Percentiles rank a stretch among this genome's conserved stretches.
Evolutionary conservation across 768 basidiomycete species (phyloP).

Genomic region (Trametes coccinea): DNA sequence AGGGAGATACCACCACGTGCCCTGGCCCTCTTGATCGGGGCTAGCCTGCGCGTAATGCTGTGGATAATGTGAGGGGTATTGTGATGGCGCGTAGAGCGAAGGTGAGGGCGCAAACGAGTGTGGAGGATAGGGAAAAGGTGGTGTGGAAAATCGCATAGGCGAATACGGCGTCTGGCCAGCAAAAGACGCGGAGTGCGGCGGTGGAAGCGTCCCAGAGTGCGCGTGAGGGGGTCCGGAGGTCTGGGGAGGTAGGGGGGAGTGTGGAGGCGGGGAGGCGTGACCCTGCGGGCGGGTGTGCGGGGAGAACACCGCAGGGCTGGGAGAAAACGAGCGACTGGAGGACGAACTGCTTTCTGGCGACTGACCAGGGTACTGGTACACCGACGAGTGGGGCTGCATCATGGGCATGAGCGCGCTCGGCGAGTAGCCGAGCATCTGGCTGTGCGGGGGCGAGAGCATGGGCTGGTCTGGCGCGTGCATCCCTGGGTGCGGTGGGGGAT

Average conservation of each 20-base stretch:
- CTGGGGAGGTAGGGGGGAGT: constrained; percentile 16
- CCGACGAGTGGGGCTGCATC: constrained; percentile 37
- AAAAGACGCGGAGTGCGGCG: constrained; percentile 24
- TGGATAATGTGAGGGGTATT: constrained; percentile 42
- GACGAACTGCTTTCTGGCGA: constrained; percentile 36
- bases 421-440: constrained; percentile 31
- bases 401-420: constrained; percentile 43
- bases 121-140: constrained; percentile 28
- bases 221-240: constrained; percentile 17
- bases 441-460: constrained; percentile 39
- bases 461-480: constrained; percentile 38
- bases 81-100: constrained; percentile 20
- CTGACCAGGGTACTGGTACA: constrained; percentile 41
- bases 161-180: constrained; percentile 25
- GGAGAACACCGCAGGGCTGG: constrained; percentile 21
- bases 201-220: constrained; percentile 10
- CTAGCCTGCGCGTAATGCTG: constrained; percentile 38
- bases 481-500: constrained; percentile 40
- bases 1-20: constrained; percentile 56
- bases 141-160: constrained; percentile 31
- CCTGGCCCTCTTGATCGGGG: constrained; percentile 40
- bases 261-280: constrained; percentile 29
- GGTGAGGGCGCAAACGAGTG: constrained; percentile 25
- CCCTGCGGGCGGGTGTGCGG: constrained; percentile 14
- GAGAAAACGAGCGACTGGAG: constrained; percentile 28